Base-by-base conservation (phyloP, 495 filamentous ascomycete genomes). In the Tuber borchii region DNA sequence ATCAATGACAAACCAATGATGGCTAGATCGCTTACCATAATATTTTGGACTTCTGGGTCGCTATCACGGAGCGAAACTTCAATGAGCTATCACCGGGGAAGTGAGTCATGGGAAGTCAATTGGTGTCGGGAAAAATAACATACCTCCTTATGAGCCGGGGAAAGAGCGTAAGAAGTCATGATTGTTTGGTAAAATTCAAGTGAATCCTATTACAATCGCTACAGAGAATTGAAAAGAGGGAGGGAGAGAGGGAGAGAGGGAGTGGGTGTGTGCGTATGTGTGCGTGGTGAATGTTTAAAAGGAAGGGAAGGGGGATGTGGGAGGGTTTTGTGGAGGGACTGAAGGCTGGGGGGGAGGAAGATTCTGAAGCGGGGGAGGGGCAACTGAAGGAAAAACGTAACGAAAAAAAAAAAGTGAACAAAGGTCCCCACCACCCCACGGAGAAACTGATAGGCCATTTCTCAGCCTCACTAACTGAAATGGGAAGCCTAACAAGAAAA, bases 11-110 rank as follows among this genome's bases (percentile, higher is more conserved):
- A 68, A 26, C 45, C 19, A 40, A 40, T 26, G 46, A 34, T 40
- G 42, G 72, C n/a, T 37, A 16, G 43, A 42, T 16, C 71, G 86
- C 89, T 73, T 87, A 95, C 93, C 94, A 99, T 97, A 83, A 97
- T 95, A 84, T 91, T 88, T 56, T 93, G 92, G 78, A 99, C 91
- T 87, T 97, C 94, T 34, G 94, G 92, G 85, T 99, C 95, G 69
- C 88, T 89, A 73, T 96, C 90, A 77, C 92, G 86, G 80, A 99
- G 89, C 80, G 90, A 88, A 85, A 91, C 91, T 89, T 97, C 90
- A 87, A 99, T 93, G 87, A 97, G 90, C 94, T 97, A 79, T 75
- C 16, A 46, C 20, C 42, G 20, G 1, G 22, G 77, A 76, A 43
- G 79, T 84, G 87, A 79, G 78, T 76, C 77, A 73, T 84, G 88